Conservation (phyloP, 306 rosid species). For the Senna siamea region DNA sequence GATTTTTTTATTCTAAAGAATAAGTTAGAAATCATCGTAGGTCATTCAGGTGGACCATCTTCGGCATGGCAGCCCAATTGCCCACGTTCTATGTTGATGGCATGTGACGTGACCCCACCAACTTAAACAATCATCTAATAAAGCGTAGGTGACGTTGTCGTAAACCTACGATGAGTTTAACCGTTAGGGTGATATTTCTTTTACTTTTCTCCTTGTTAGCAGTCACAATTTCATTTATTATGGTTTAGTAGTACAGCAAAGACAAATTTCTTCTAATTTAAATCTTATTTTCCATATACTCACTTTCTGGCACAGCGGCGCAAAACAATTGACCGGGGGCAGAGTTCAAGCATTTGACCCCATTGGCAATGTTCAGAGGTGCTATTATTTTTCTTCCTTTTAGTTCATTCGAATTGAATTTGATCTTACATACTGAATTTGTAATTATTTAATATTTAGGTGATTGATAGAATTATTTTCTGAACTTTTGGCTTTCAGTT, state of each 20-base stretch:
- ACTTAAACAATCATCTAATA: not conserved
- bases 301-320: not conserved
- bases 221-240: not conserved
- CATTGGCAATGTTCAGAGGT: constrained; percentile 51
- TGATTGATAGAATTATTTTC: not conserved
- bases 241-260: not conserved
- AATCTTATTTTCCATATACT: constrained; percentile 25
- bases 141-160: not conserved
- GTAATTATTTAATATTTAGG: not conserved
- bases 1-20: not conserved
- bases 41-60: too few species aligned
- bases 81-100: constrained; percentile 8
- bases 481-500: constrained; percentile 27
- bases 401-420: constrained; percentile 4
- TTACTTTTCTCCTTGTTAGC: not conserved
- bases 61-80: constrained; percentile 22
- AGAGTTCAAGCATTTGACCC: constrained; percentile 44
- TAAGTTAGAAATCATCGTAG: not conserved
- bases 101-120: constrained; percentile 14
- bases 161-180: not conserved
- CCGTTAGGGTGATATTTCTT: not conserved
- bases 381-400: not conserved
- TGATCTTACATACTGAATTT: not conserved
- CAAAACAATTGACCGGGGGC: constrained; percentile 35
- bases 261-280: constrained; percentile 1